These are phyloP conservation scores for Tillandsia fasciculata DNA, from an alignment of 176 grass and related monocot species.

Conservation along the genomic window DNA sequence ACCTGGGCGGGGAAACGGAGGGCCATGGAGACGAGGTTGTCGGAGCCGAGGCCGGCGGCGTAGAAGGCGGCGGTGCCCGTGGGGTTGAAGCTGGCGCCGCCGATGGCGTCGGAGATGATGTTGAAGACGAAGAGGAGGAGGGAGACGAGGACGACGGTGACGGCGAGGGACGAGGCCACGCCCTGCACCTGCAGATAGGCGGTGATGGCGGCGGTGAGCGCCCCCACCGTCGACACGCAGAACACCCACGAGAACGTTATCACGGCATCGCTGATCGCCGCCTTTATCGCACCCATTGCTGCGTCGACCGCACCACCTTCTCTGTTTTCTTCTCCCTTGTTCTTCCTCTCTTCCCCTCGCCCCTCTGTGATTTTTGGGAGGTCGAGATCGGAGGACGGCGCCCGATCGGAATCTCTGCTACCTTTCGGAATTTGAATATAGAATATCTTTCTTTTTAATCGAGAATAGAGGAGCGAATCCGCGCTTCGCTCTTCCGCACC, in stretches of 20 bases:
- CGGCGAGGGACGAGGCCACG: conserved; percentile 24
- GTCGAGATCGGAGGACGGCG: too few relatives aligned
- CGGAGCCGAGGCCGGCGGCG: conserved; percentile 38
- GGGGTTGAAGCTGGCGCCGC: conserved; percentile 64
- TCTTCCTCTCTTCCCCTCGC: too few relatives aligned
- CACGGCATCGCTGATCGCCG: conserved; percentile 36
- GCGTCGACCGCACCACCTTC: too few relatives aligned
- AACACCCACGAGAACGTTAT: conserved; percentile 70
- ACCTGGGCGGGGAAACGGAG: conserved; percentile 75
- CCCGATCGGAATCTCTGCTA: too few relatives aligned
- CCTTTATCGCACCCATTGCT: conserved; percentile 30
- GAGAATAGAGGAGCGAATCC: too few relatives aligned
- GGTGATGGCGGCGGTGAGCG: conserved; percentile 29
- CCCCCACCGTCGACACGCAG: conserved; percentile 38
- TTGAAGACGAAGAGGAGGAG: conserved; percentile 43
- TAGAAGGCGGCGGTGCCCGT: conserved; percentile 58
- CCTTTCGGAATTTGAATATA: too few relatives aligned
- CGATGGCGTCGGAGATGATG: conserved; percentile 33
- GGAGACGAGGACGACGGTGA: conserved; percentile 33
- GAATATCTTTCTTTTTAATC: too few relatives aligned
- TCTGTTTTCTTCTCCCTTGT: too few relatives aligned
- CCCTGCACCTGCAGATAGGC: conserved; percentile 31
- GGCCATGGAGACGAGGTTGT: conserved; percentile 50
- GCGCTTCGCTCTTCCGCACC: too few relatives aligned
- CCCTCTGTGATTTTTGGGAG: too few relatives aligned